Base-by-base conservation (phyloP, 345 rosid genomes). In the Citropsis articulata region DNA sequence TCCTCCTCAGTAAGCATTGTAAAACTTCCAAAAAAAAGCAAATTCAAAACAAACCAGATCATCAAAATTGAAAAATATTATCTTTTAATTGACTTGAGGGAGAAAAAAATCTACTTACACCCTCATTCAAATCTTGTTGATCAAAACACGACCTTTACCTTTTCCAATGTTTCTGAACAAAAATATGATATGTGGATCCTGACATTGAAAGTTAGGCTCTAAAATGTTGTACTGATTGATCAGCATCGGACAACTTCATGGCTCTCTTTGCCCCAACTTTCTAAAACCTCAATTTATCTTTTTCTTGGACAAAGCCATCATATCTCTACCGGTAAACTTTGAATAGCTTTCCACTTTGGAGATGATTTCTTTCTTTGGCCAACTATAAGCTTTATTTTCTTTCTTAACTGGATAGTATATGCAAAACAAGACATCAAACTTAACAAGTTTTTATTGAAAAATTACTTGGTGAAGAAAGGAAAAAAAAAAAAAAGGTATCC, bases 341-440 rank as follows among this genome's bases (percentile, higher is more conserved):
- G 90, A 84, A 84, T 82, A 83, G 94, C 93, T 83, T 84, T 86
- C 89, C 85, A 88, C 92, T 83, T 87, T 88, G 92, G 78, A 66
- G 90, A 84, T 81, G 89, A 81, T 85, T 81, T 84, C 89, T 88
- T 91, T 93, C 91, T 88, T 93, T 88, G 89, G 83, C 91, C 89
- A 90, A 85, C 81, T 86, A 89, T 85, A 87, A 76, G 90, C 91
- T 83, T 84, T 89, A 88, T 75, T 77, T 86, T 89, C 97, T 87
- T 88, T 89, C 83, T 89, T 86, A 82, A 90, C 89, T 90, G 93
- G 88, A 90, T 86, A 64, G 84, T 81, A 91, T 89, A 86, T 78
- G 85, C 89, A 90, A 86, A 90, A 91, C 84, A 85, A 85, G 73
- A 87, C 75, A 83, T 82, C 85, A 89, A 91, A 81, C 91, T 92